Evolutionary conservation across 805 yeast genomes (phyloP).

Genomic region (Ogataea allantospora): DNA sequence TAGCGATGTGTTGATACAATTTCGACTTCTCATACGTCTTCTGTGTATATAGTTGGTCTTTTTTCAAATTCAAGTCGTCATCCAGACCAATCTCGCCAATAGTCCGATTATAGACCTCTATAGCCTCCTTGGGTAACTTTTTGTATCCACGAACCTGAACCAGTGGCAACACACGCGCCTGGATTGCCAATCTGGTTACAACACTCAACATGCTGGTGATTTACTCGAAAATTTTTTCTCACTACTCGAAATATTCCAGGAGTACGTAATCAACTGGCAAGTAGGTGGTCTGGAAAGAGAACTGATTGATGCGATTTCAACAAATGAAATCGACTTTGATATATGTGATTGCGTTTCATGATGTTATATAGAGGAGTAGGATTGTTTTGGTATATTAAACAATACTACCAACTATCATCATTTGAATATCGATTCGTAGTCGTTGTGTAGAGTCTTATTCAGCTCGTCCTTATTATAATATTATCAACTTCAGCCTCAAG

Average conservation of each 20-base stretch:
- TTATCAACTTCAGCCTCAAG: slow-evolving; percentile 55
- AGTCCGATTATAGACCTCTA: slow-evolving; percentile 7
- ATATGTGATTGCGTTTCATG: too few species aligned
- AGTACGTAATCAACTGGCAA: too few species aligned
- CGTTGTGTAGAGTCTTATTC: too few species aligned
- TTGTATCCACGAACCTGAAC: neutral
- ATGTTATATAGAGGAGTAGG: too few species aligned
- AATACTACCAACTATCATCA: slow-evolving; percentile 10
- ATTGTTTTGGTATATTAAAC: too few species aligned
- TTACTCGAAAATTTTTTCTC: slow-evolving; percentile 9
- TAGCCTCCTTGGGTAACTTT: neutral
- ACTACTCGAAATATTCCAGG: too few species aligned
- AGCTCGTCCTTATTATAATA: slow-evolving; percentile 37
- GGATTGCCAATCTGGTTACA: slow-evolving; percentile 1
- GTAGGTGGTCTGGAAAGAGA: too few species aligned
- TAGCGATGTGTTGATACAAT: slow-evolving; percentile 19
- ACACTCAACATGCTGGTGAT: slow-evolving; percentile 7
- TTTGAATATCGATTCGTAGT: neutral
- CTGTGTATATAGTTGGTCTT: slow-evolving; percentile 19
- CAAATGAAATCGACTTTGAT: too few species aligned
- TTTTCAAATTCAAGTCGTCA: slow-evolving; percentile 25
- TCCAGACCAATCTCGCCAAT: slow-evolving; percentile 21
- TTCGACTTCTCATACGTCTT: slow-evolving; percentile 25
- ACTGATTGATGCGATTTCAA: too few species aligned
- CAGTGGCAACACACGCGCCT: neutral